Evolutionary conservation across 2,329 filamentous ascomycete genomes (phyloP), one percentile per base, ranked within the genome.

Genomic region (Penicillium polonicum): DNA sequence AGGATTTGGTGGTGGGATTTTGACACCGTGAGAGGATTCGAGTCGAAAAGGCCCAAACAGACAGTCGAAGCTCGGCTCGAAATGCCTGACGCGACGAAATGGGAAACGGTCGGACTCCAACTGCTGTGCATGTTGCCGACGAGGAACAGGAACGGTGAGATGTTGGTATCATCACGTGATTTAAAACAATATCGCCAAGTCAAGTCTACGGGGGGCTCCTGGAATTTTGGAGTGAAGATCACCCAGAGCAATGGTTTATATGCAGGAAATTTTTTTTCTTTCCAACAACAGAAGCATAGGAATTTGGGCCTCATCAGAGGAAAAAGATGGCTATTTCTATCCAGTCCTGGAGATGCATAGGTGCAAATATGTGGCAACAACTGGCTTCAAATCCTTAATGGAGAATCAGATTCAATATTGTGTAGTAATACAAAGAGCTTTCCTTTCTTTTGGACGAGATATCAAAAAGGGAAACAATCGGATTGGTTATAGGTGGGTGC

Each of bases 131-230:
- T 36, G 48, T 38, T 52, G 41, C 51, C 21, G 35, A 48, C 52
- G 55, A 58, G 55, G 53, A 39, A 52, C 35, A 60, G 55, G 51
- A 49, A 56, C 52, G 53, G 53, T 48, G 50, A 60, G 57, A 46
- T 58, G 48, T 44, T 57, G 58, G 57, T 55, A 45, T 12, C 4
- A 27, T 65, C 62, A 65, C 62, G 62, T 65, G 62, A 58, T 48
- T 1, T 0, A 0, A 13, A 9, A 23, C 41, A 45, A 27, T 31
- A 19, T 45, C 15, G 15, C 29, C 31, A 33, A 46, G 27, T 48
- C 45, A 31, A 45, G 27, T 48, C 15, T 2, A 48, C 7, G n/a
- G 46, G 29, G n/a, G 3, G 10, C 29, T 9, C 5, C 25, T 44
- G 7, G 17, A 21, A 23, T 3, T 12, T 35, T 21, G 13, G 19